Conservation (phyloP, 305 asterid species). For the Fraxinus ornus region DNA sequence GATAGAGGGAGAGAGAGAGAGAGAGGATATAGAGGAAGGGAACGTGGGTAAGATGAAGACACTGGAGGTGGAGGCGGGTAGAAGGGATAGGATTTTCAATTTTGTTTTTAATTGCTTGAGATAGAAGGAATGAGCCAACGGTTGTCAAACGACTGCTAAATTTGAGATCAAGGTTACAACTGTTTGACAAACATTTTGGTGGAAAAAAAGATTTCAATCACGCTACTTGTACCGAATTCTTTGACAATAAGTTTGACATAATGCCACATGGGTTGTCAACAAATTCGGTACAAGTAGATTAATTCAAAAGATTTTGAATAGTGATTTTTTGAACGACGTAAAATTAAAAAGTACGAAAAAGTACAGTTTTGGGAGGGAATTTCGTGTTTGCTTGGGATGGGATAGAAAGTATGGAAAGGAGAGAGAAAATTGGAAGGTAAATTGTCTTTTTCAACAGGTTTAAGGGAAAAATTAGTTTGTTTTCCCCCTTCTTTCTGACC, state of each 20-base stretch:
- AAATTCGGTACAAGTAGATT: too few relatives aligned
- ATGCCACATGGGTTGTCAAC: too few relatives aligned
- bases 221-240: too few relatives aligned
- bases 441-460: neutral
- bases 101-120: slow-evolving; percentile 2
- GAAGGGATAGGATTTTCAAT: neutral
- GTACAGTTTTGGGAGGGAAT: too few relatives aligned
- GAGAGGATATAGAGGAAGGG: slow-evolving; percentile 3
- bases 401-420: neutral
- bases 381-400: neutral
- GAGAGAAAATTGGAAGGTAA: neutral
- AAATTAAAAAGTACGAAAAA: too few relatives aligned
- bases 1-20: neutral
- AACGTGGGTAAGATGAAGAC: slow-evolving; percentile 2
- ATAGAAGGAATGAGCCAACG: neutral
- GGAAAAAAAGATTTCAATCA: too few relatives aligned
- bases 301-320: too few relatives aligned
- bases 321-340: too few relatives aligned
- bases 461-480: neutral
- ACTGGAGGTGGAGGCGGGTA: neutral
- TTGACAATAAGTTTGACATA: too few relatives aligned
- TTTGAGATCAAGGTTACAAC: too few relatives aligned
- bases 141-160: neutral
- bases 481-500: neutral
- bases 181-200: neutral